Percentiles rank a stretch among this genome's conserved stretches.
phyloP scores from a whole-genome alignment of 495 filamentous ascomycete genomes.

The Aspergillus wentii region DNA sequence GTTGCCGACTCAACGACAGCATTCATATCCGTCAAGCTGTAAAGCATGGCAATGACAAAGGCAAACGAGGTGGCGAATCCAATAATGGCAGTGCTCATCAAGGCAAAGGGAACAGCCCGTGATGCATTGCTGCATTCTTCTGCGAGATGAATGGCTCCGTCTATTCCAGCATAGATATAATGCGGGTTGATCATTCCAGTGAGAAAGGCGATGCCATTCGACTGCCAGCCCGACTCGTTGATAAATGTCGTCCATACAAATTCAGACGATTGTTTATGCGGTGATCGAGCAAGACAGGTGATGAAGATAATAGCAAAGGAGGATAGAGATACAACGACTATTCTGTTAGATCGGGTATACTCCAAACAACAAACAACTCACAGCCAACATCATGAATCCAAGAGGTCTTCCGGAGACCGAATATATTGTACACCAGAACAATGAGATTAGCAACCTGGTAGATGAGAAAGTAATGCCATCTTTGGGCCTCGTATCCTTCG shows the following conservation, averaged over 20 bases:
- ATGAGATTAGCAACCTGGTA: slow-evolving; percentile 24
- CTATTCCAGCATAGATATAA: slow-evolving; percentile 28
- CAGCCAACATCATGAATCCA: slow-evolving; percentile 20
- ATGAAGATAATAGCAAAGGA: slow-evolving; percentile 17
- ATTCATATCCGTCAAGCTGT: slow-evolving; percentile 1
- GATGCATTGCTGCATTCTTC: slow-evolving; percentile 25
- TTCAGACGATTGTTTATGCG: slow-evolving; percentile 12
- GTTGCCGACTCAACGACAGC: neutral
- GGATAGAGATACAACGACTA: slow-evolving; percentile 12
- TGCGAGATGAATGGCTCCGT: slow-evolving; percentile 29
- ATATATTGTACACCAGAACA: slow-evolving; percentile 14
- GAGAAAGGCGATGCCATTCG: slow-evolving; percentile 20
- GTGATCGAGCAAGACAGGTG: slow-evolving; percentile 18
- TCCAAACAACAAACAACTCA: slow-evolving; percentile 3
- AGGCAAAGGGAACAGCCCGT: slow-evolving; percentile 19
- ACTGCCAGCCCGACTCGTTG: slow-evolving; percentile 26
- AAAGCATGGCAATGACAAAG: slow-evolving; percentile 26
- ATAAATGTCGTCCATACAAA: slow-evolving; percentile 24
- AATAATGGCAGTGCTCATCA: slow-evolving; percentile 23
- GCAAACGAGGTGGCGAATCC: slow-evolving; percentile 23
- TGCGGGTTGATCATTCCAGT: slow-evolving; percentile 23
- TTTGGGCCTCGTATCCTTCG: slow-evolving; percentile 10
- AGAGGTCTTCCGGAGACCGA: slow-evolving; percentile 8
- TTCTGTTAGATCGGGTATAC: neutral
- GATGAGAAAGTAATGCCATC: slow-evolving; percentile 28